phyloP scores from a whole-genome alignment of 306 rosid genomes.

The Castanea sativa region DNA sequence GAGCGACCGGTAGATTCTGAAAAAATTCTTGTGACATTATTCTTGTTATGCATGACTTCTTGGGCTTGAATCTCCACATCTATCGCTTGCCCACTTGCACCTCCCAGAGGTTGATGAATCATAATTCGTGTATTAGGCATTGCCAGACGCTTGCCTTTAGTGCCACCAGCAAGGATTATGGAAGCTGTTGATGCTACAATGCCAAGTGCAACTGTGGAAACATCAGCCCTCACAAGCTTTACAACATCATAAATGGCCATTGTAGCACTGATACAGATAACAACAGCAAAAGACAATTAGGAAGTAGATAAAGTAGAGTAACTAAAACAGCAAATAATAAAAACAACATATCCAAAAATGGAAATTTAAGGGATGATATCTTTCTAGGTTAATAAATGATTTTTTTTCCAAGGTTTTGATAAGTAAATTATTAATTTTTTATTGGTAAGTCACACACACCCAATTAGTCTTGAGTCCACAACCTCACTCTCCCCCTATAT shows the following conservation, averaged over 20 bases:
- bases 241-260: constrained; percentile 89
- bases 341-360: background rate
- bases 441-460: no score
- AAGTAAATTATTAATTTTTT: no score
- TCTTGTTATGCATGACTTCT: constrained; percentile 80
- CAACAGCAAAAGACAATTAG: constrained; percentile 38
- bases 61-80: constrained; percentile 94
- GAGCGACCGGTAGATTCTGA: constrained; percentile 77
- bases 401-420: no score
- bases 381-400: background rate
- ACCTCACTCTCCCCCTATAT: no score
- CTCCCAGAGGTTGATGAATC: constrained; percentile 96
- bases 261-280: constrained; percentile 57
- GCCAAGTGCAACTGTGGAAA: constrained; percentile 90
- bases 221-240: constrained; percentile 97
- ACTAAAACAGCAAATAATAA: constrained; percentile 9
- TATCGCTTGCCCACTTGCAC: constrained; percentile 94
- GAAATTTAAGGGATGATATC: background rate
- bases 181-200: constrained; percentile 92
- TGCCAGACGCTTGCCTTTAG: constrained; percentile 96
- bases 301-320: background rate
- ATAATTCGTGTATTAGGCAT: constrained; percentile 95
- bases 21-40: constrained; percentile 63
- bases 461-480: no score
- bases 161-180: constrained; percentile 85